Evolutionary conservation across 306 rosid genomes (phyloP), one percentile per base, ranked within the genome.

Genomic region (Crotalaria pallida): DNA sequence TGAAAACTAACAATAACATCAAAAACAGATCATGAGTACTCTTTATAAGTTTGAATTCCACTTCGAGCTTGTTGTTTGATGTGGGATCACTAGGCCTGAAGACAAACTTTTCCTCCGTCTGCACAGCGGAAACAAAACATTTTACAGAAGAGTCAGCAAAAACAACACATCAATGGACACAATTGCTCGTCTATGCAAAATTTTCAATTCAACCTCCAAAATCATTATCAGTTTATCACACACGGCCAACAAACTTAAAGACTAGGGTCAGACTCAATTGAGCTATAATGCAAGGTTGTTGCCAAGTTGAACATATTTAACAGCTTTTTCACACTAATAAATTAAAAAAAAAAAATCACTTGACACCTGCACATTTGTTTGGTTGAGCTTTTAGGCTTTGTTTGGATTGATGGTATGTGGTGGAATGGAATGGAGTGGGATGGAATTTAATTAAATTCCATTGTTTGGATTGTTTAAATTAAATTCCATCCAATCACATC

Each of bases 41-140:
- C 73, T 80, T 83, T 41, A 94, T 86, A 17, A 58, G 61, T 80
- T 50, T 55, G 44, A 88, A 85, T 59, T 84, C 92, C 36, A 87
- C 89, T 65, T 94, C 92, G 0, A 90, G 82, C 87, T 78, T 90
- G 57, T 61, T 34, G 45, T 44, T 41, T 43, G 95, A 87, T 1
- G 84, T 81, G 47, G 96, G 96, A 85, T 94, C 96, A 15, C 81
- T 87, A 2, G 98, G 87, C 67, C 44, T 83, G 75, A 90, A 94
- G 67, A 77, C 41, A 68, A 94, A 31, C 75, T 83, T 90, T 8
- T 73, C 67, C 65, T 17, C 85, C 38, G 80, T 83, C 98, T 94
- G 86, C 81, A 80, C 7, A 56, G 44, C 57, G 22, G 36, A 58
- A 59, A 50, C n/a, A 17, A 43, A 41, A 27, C 7, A 9, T 8